phyloP scores from a whole-genome alignment of 441 rosid genomes.

The Omphalea diandra region DNA sequence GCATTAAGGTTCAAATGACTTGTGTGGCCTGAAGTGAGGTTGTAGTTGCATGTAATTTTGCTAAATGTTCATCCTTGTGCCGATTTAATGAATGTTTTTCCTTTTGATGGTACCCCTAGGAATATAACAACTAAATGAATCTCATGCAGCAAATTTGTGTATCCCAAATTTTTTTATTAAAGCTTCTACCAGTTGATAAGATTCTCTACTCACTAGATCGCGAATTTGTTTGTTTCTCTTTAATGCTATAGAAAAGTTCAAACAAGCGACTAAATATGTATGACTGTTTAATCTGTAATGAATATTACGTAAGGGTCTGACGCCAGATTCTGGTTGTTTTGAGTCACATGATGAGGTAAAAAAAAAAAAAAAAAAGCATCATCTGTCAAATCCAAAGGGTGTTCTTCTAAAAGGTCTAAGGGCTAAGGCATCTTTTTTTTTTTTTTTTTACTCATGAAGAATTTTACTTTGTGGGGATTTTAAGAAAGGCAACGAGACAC shows the following conservation, averaged over 20 bases:
- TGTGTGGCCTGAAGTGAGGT: too few species aligned
- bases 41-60: background rate
- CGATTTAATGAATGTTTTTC: background rate
- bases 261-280: background rate
- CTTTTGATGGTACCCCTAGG: background rate
- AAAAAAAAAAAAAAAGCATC: conserved; percentile 4
- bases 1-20: too few species aligned
- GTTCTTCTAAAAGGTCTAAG: conserved; percentile 9
- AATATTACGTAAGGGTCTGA: background rate
- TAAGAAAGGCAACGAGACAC: conserved; percentile 10
- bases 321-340: conserved; percentile 5
- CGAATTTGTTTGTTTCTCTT: background rate
- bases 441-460: background rate
- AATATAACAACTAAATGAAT: background rate
- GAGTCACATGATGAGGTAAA: background rate
- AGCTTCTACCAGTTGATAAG: background rate
- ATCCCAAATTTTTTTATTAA: background rate
- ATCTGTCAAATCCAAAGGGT: conserved; percentile 15
- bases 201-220: background rate
- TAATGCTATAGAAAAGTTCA: background rate
- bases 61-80: background rate
- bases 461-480: conserved; percentile 26
- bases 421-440: conserved; percentile 25
- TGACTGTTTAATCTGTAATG: background rate
- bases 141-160: too few species aligned